Conservation (phyloP, 2,329 filamentous ascomycete species). For the Sclerotinia glacialis region DNA sequence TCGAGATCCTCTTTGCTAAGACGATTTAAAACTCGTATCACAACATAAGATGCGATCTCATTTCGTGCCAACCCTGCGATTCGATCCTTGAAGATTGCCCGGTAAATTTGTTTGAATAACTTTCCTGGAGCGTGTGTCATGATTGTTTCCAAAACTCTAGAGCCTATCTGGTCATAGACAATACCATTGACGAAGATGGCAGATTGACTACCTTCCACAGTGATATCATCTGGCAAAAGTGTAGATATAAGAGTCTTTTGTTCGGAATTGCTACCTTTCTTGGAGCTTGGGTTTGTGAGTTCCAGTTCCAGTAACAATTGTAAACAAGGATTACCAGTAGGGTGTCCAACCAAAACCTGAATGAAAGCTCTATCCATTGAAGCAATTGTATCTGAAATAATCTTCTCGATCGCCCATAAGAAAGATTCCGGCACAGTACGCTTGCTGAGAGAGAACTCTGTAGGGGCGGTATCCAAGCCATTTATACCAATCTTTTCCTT, state of each 20-base stretch:
- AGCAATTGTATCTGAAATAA: slow-evolving; percentile 73
- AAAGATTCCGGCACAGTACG: slow-evolving; percentile 77
- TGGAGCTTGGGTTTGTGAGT: slow-evolving; percentile 68
- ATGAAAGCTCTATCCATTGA: slow-evolving; percentile 77
- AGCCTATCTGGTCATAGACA: slow-evolving; percentile 87
- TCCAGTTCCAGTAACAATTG: slow-evolving; percentile 88
- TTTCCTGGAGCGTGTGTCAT: slow-evolving; percentile 79
- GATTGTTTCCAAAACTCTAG: slow-evolving; percentile 83
- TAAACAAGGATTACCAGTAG: slow-evolving; percentile 87
- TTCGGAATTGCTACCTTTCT: slow-evolving; percentile 54
- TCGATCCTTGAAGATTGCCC: slow-evolving; percentile 72
- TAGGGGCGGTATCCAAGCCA: slow-evolving; percentile 48
- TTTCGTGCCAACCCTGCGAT: slow-evolving; percentile 82
- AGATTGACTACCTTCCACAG: slow-evolving; percentile 69
- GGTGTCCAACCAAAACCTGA: slow-evolving; percentile 80
- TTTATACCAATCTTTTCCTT: slow-evolving; percentile 77
- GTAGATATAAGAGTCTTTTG: slow-evolving; percentile 64
- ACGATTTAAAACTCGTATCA: slow-evolving; percentile 76
- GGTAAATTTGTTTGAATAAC: slow-evolving; percentile 84
- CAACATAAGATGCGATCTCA: slow-evolving; percentile 85
- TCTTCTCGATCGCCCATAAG: slow-evolving; percentile 70
- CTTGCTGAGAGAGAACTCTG: slow-evolving; percentile 47
- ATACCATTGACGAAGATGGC: slow-evolving; percentile 81
- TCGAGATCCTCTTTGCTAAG: slow-evolving; percentile 83
- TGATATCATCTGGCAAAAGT: slow-evolving; percentile 75